These are phyloP conservation scores for Warburgia ugandensis DNA, from an alignment of 164 flowering plant genomes.

Conservation along the genomic window DNA sequence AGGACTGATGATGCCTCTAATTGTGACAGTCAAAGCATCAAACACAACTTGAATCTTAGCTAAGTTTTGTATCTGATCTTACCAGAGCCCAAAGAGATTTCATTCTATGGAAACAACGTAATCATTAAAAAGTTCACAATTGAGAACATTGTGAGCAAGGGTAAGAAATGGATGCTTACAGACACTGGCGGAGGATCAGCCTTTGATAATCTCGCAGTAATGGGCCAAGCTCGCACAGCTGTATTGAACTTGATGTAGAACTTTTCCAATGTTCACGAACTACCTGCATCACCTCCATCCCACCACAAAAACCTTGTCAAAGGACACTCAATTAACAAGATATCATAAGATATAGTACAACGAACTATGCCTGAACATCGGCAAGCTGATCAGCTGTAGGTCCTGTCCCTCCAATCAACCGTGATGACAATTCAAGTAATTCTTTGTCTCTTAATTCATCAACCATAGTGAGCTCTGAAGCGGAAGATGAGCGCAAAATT, in stretches of 20 bases:
- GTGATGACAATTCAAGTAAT: slow-evolving; percentile 58
- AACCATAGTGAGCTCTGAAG: slow-evolving; percentile 32
- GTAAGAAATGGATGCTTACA: no score
- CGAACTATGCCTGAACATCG: slow-evolving; percentile 16
- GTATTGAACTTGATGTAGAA: slow-evolving; percentile 43
- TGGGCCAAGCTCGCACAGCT: slow-evolving; percentile 73
- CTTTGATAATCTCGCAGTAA: slow-evolving; percentile 93
- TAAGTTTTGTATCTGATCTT: no score
- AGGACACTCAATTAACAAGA: neutral
- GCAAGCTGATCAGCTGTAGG: slow-evolving; percentile 18
- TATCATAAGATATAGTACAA: slow-evolving; percentile 2
- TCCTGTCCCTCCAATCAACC: slow-evolving; percentile 28
- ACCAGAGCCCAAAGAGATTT: no score
- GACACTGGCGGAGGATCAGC: slow-evolving; percentile 35
- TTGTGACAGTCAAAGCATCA: no score
- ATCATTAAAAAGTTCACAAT: no score
- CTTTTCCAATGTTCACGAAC: slow-evolving; percentile 80
- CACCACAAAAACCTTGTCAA: slow-evolving; percentile 9
- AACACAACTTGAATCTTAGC: no score
- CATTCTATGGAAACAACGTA: no score
- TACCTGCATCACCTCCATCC: slow-evolving; percentile 33
- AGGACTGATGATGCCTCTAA: no score
- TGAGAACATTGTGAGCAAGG: no score
- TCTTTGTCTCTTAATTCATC: slow-evolving; percentile 74
- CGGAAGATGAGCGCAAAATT: slow-evolving; percentile 33